phyloP scores from a whole-genome alignment of 179 eudicot genomes.

The Silene coronaria region DNA sequence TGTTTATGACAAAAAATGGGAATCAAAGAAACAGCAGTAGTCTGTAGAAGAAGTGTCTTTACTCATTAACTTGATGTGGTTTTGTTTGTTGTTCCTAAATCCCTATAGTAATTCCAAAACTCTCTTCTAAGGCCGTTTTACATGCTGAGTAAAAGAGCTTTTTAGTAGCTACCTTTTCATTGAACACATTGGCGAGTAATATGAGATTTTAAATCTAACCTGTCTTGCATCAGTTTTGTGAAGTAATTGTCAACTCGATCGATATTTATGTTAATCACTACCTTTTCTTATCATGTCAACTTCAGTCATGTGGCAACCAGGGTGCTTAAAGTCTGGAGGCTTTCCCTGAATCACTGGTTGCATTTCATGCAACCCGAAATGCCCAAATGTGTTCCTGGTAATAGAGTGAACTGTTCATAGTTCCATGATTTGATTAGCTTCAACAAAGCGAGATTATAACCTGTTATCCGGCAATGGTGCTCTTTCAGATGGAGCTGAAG shows the following conservation, averaged over 20 bases:
- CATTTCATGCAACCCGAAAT: background rate
- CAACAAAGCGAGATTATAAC: background rate
- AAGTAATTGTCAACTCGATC: background rate
- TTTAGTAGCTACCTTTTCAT: too few relatives aligned
- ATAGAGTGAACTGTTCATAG: background rate
- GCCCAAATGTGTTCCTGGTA: background rate
- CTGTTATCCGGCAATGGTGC: too few relatives aligned
- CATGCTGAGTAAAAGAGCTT: too few relatives aligned
- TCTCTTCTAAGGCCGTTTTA: too few relatives aligned
- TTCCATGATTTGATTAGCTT: background rate
- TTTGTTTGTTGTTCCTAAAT: background rate
- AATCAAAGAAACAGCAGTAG: background rate
- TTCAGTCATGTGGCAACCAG: slow-evolving; percentile 1
- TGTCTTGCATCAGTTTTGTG: background rate
- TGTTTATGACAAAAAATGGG: background rate
- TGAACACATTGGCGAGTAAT: too few relatives aligned
- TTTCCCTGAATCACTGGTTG: background rate
- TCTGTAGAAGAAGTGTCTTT: background rate
- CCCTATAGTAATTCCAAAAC: background rate
- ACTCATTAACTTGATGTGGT: background rate
- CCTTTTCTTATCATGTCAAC: background rate
- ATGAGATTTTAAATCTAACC: too few relatives aligned
- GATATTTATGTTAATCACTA: background rate
- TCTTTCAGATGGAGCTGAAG: background rate
- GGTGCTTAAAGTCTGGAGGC: background rate